A percentile compares a stretch with the other conserved stretches of the same genome.
Conservation (phyloP, 1,284 basidiomycete species). For the Takashimella tepidaria region DNA sequence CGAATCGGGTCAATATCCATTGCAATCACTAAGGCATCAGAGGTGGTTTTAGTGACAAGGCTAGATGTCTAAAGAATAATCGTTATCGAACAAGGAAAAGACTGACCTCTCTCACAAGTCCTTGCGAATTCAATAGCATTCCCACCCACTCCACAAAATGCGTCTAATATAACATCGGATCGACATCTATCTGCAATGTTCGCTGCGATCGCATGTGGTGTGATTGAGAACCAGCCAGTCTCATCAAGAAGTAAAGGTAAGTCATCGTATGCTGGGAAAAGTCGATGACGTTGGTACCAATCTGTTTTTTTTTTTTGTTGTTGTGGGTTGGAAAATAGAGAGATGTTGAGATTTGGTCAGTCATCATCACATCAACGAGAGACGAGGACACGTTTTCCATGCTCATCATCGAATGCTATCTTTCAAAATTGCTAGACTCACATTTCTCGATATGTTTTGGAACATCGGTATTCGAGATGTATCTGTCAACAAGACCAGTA, state of each 20-base stretch:
- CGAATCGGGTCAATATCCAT: conserved; percentile 80
- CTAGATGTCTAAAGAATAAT: no score
- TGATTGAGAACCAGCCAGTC: conserved; percentile 96
- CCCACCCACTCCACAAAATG: conserved; percentile 96
- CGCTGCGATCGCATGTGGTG: conserved; percentile 82
- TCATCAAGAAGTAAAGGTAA: conserved; percentile 49
- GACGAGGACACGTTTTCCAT: background rate
- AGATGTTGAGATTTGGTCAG: background rate
- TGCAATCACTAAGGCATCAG: conserved; percentile 68
- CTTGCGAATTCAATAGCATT: conserved; percentile 96
- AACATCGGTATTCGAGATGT: conserved; percentile 59
- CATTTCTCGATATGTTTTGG: conserved; percentile 75
- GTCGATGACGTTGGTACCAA: conserved; percentile 73
- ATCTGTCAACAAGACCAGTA: conserved; percentile 64
- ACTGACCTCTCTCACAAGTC: conserved; percentile 80
- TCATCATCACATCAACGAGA: background rate
- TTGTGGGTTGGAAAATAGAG: no score
- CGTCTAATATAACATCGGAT: conserved; percentile 66
- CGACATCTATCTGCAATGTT: conserved; percentile 89
- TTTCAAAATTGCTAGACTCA: no score
- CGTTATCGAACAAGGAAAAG: no score
- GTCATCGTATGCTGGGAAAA: conserved; percentile 74
- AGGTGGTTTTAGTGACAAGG: no score
- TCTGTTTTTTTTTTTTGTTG: conserved; percentile 54
- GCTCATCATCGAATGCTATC: no score